Evolutionary conservation across 352 stramenopile species (phyloP).

Genomic region (Stephanocyclus meneghinianus): DNA sequence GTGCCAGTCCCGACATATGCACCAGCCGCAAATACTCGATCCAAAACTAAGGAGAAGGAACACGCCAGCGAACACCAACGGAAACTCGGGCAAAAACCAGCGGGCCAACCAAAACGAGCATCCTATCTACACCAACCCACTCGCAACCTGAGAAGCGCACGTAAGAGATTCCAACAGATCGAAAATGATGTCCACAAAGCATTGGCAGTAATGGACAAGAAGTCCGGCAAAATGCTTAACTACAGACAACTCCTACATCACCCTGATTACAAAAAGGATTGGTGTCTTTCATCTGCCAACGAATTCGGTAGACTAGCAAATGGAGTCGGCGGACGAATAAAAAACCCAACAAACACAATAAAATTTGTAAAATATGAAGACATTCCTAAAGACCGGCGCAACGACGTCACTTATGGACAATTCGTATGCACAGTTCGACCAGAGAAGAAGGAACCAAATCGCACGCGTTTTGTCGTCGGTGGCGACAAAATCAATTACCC

Average conservation of each 20-base stretch:
- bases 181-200: not conserved
- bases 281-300: not conserved
- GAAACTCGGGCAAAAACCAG: not conserved
- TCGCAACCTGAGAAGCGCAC: not conserved
- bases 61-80: too few species aligned
- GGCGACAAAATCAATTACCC: too few species aligned
- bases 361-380: not conserved
- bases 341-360: not conserved
- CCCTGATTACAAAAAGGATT: not conserved
- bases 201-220: conserved; percentile 16
- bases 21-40: not conserved
- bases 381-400: not conserved
- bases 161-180: too few species aligned
- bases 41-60: not conserved
- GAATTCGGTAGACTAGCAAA: conserved; percentile 10
- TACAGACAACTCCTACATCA: not conserved
- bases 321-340: conserved; percentile 10
- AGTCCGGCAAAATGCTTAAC: conserved; percentile 5
- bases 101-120: too few species aligned
- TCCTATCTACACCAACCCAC: not conserved
- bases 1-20: not conserved
- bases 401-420: not conserved
- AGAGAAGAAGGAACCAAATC: too few species aligned
- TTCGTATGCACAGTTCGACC: not conserved
- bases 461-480: too few species aligned